Percentiles rank a stretch among this genome's conserved stretches.
Conservation (phyloP, 2,329 filamentous ascomycete genomes). For the Fusarium fujikuroi region DNA sequence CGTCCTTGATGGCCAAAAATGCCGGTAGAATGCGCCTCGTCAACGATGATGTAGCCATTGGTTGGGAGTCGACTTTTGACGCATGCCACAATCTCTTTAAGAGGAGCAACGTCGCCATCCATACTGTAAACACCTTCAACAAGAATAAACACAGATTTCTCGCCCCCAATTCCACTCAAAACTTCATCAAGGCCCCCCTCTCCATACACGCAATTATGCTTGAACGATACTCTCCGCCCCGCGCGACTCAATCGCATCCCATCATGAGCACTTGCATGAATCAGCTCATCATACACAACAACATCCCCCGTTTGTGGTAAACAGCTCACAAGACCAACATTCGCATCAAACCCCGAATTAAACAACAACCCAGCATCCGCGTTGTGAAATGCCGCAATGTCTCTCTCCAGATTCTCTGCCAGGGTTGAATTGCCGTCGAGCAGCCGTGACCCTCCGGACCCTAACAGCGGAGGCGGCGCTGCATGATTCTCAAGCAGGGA, state of each 20-base stretch:
- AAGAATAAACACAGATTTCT: slow-evolving; percentile 71
- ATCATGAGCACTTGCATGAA: slow-evolving; percentile 83
- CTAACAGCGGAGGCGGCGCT: slow-evolving; percentile 47
- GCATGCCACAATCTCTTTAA: slow-evolving; percentile 67
- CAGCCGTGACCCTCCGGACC: slow-evolving; percentile 64
- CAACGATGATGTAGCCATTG: slow-evolving; percentile 72
- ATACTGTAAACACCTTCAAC: slow-evolving; percentile 83
- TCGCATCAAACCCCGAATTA: slow-evolving; percentile 73
- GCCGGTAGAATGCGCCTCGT: slow-evolving; percentile 75
- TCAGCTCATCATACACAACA: slow-evolving; percentile 77
- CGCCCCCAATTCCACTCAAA: slow-evolving; percentile 48
- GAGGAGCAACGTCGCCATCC: slow-evolving; percentile 79
- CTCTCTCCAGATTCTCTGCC: slow-evolving; percentile 57
- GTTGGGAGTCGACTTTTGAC: slow-evolving; percentile 67
- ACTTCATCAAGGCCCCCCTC: slow-evolving; percentile 47
- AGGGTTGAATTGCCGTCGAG: slow-evolving; percentile 62
- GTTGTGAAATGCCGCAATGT: slow-evolving; percentile 60
- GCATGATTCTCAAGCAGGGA: slow-evolving; percentile 44
- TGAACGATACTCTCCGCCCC: slow-evolving; percentile 59
- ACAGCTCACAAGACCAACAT: slow-evolving; percentile 70
- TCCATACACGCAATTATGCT: slow-evolving; percentile 62
- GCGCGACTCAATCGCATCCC: slow-evolving; percentile 76
- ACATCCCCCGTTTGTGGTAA: slow-evolving; percentile 69
- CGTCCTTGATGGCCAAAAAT: slow-evolving; percentile 65
- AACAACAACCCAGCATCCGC: slow-evolving; percentile 61